A percentile compares a stretch with the other conserved stretches of the same genome.
phyloP scores from a whole-genome alignment of 306 rosid genomes.

The Adenanthera pavonina region DNA sequence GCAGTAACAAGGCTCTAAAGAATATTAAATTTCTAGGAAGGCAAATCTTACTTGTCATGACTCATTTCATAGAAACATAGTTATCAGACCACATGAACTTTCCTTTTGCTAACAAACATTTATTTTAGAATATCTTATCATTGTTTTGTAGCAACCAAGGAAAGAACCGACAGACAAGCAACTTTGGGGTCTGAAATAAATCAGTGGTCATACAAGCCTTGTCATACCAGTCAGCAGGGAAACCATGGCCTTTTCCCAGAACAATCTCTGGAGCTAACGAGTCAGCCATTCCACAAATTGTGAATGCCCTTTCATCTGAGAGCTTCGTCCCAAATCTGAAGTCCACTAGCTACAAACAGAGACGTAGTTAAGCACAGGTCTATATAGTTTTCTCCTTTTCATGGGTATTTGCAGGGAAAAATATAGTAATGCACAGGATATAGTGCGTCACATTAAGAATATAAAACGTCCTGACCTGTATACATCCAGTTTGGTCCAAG shows the following conservation, averaged over 20 bases:
- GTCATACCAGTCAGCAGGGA: conserved; percentile 90
- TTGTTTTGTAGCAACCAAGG: conserved; percentile 16
- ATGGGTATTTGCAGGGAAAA: conserved; percentile 4
- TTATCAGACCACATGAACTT: conserved; percentile 19
- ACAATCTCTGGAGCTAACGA: conserved; percentile 91
- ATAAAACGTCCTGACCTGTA: conserved; percentile 62
- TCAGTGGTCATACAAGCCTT: conserved; percentile 34
- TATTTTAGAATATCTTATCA: background rate
- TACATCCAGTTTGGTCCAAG: conserved; percentile 79
- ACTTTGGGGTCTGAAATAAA: conserved; percentile 27
- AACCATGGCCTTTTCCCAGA: conserved; percentile 94
- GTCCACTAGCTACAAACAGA: conserved; percentile 75
- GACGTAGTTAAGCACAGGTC: conserved; percentile 25
- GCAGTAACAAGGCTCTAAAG: background rate
- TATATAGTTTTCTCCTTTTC: conserved; percentile 11
- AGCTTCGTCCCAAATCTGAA: conserved; percentile 85
- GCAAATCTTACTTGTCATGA: background rate
- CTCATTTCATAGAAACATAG: conserved; percentile 2
- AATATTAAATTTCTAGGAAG: background rate
- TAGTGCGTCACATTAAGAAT: conserved; percentile 9
- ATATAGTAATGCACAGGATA: conserved; percentile 18
- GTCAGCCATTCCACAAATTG: conserved; percentile 89
- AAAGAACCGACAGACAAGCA: conserved; percentile 6
- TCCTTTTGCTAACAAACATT: background rate
- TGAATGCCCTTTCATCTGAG: conserved; percentile 78